phyloP scores from a whole-genome alignment of 352 stramenopile genomes.

The Phytopythium vexans region DNA sequence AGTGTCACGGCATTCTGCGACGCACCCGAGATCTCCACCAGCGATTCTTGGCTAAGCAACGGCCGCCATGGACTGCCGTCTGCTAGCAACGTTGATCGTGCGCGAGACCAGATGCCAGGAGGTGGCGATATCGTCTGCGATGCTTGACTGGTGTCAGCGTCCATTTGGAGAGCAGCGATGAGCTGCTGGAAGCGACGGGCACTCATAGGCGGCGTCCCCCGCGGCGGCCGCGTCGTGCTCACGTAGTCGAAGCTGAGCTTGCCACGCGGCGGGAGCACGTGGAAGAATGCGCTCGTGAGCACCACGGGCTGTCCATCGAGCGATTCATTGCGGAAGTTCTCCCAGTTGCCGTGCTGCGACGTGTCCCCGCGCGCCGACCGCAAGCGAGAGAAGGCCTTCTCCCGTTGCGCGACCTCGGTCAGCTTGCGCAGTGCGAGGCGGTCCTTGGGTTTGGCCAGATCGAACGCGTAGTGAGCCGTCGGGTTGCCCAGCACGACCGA shows the following conservation, averaged over 20 bases:
- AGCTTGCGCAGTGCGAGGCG: conserved; percentile 73
- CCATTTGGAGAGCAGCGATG: conserved; percentile 58
- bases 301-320: conserved; percentile 70
- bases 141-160: conserved; percentile 9
- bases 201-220: conserved; percentile 57
- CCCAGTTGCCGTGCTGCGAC: conserved; percentile 89
- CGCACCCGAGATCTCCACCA: conserved; percentile 40
- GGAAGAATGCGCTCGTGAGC: conserved; percentile 78
- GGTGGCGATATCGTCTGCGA: background rate
- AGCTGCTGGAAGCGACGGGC: conserved; percentile 71
- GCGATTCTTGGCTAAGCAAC: conserved; percentile 29
- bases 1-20: conserved; percentile 69
- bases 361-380: conserved; percentile 61
- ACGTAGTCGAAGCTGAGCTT: conserved; percentile 91
- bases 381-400: conserved; percentile 74
- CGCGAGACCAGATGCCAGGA: conserved; percentile 4
- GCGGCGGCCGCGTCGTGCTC: conserved; percentile 70
- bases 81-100: conserved; percentile 38
- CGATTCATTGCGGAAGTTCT: conserved; percentile 91
- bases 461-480: conserved; percentile 78
- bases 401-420: conserved; percentile 77
- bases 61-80: conserved; percentile 22
- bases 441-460: conserved; percentile 74
- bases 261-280: conserved; percentile 57
- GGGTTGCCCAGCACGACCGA: conserved; percentile 82